Conservation (phyloP, 2,329 filamentous ascomycete genomes). For the Penicillium paneum region DNA sequence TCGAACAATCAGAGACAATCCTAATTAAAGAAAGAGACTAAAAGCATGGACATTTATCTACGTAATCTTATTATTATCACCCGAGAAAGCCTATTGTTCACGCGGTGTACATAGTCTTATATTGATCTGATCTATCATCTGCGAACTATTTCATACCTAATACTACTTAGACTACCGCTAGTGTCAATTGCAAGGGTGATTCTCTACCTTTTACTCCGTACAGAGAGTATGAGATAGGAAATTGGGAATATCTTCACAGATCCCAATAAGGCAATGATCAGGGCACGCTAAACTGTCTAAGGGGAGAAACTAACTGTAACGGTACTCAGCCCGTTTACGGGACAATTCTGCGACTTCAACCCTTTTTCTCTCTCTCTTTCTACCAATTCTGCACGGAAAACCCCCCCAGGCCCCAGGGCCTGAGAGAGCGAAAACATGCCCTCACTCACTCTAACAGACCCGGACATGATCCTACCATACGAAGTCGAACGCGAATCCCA, state of each 20-base stretch:
- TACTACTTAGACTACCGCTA: neutral
- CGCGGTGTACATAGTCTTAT: neutral
- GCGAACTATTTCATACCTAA: neutral
- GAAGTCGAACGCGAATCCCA: constrained; percentile 53
- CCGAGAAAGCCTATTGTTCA: neutral
- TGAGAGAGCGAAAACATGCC: constrained; percentile 46
- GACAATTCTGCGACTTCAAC: neutral
- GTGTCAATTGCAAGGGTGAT: neutral
- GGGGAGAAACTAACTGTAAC: constrained; percentile 11
- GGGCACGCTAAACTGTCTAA: constrained; percentile 22
- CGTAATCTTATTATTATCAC: neutral
- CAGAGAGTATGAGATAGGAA: neutral
- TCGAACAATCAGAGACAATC: neutral
- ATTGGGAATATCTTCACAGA: constrained; percentile 11
- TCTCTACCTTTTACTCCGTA: neutral
- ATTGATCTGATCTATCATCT: neutral
- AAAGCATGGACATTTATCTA: neutral
- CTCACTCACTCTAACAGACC: constrained; percentile 86
- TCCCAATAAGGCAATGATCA: constrained; percentile 24
- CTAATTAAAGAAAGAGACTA: neutral
- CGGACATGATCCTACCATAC: constrained; percentile 88
- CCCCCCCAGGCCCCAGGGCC: constrained; percentile 10
- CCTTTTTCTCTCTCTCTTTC: constrained; percentile 1
- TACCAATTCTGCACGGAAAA: neutral
- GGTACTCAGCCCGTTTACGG: neutral